Evolutionary conservation across 1,284 basidiomycete species (phyloP), one percentile per base, ranked within the genome.

Genomic region (Pyrrhoderma lamaoense): DNA sequence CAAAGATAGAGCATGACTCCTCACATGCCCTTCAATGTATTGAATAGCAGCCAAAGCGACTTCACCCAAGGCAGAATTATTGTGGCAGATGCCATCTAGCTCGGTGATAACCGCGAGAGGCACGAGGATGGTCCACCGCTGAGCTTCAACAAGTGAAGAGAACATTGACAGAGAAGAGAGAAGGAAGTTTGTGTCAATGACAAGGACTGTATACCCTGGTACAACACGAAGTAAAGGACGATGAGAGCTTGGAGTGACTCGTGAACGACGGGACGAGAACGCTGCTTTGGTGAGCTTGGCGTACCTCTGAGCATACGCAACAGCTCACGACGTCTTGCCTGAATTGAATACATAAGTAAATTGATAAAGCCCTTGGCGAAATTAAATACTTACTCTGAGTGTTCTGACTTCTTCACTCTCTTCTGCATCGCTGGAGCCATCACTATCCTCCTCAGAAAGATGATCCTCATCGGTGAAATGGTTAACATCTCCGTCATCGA

Each of bases 51-150:
- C 70, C 25, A 73, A 70, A 0, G 95, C 93, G 0, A 81, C 76
- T 48, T 79, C 77, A 42, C 85, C 87, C 11, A 94, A 79, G 23
- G 65, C 70, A 14, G 80, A 77, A 0, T 71, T 58, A 61, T 91
- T 89, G 53, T 75, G 73, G 0, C 80, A 76, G 31, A 98, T 77
- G 11, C 94, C 93, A 60, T 99, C 95, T 8, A 99, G 82, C 62
- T 99, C 95, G 73, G 94, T 97, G 60, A 98, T 79, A 51, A 96
- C 95, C 0, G 93, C 93, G 1, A 97, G 77, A 2, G 95, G 95
- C 0, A 99, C 74, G 51, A 99, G 74, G 47, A 96, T 75, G 0
- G 89, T 96, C 93, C 93, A 99, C 39, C 73, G 73, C 25, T 82
- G 70, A 56, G 82, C 83, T 64, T 95, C 87, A 53, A 98, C 75